Conservation (phyloP, 345 rosid species). For the Cochlearia excelsa region DNA sequence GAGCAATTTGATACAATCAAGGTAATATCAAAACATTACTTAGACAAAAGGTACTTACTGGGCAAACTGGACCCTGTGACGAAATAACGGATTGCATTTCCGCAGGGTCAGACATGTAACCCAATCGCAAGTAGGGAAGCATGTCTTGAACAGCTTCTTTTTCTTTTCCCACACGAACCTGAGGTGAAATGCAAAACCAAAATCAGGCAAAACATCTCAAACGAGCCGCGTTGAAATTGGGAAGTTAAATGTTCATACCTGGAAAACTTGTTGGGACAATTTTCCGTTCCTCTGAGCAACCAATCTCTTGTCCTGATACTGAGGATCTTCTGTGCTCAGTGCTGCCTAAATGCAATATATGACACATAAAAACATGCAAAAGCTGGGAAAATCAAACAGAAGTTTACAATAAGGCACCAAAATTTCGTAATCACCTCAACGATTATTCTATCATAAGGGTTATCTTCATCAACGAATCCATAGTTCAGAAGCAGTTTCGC, state of each 20-base stretch:
- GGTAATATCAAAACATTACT: constrained; percentile 14
- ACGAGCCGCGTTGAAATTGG: constrained; percentile 7
- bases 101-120: constrained; percentile 84
- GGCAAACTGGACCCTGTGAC: constrained; percentile 93
- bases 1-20: constrained; percentile 16
- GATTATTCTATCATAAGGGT: constrained; percentile 68
- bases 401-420: constrained; percentile 8
- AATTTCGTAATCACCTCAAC: constrained; percentile 55
- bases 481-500: constrained; percentile 88
- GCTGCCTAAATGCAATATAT: constrained; percentile 59
- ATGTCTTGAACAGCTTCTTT: constrained; percentile 80
- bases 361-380: constrained; percentile 27
- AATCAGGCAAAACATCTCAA: constrained; percentile 24
- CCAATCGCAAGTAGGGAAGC: constrained; percentile 85
- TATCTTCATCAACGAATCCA: constrained; percentile 92
- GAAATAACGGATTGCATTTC: constrained; percentile 94
- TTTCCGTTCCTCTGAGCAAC: constrained; percentile 96
- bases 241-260: constrained; percentile 40
- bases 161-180: constrained; percentile 85
- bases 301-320: constrained; percentile 91
- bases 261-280: constrained; percentile 68
- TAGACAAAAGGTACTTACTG: constrained; percentile 46
- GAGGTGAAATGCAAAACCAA: constrained; percentile 19
- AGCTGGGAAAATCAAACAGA: not conserved
- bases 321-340: constrained; percentile 91